Evolutionary conservation across 768 basidiomycete genomes (phyloP), one percentile per base, ranked within the genome.

Genomic region (Neoboletus subvelutipes): DNA sequence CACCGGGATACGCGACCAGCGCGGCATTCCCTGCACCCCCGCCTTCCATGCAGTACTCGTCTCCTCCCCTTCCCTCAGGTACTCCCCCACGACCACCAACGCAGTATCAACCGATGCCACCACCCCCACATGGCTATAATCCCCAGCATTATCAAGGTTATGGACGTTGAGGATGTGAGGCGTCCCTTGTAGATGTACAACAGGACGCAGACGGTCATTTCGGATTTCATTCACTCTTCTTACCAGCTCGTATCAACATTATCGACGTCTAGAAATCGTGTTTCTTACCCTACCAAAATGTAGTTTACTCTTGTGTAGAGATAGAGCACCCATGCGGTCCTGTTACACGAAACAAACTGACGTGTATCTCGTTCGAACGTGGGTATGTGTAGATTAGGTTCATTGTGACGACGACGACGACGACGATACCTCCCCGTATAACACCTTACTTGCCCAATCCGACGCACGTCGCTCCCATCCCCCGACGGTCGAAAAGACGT

Each of bases 401-500:
- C 22, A 39, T 39, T 39, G n/a, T 20, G 28, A 53, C 17, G 22
- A 39, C 8, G 50, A 47, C 8, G 50, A 47, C 28, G 28, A 5
- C n/a, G 40, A 26, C 8, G 40, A 49, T 15, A 18, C 37, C n/a
- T 58, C 62, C 20, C 81, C 80, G 63, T 83, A 82, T 50, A 85
- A 46, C 55, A 77, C 48, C 43, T 65, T 76, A 61, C 67, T 67
- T 24, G 81, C 79, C 82, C 81, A 81, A 7, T 75, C 77, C 45
- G 73, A 71, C 31, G 75, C 77, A 7, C 73, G 75, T 34, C 66
- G 74, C 54, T 85, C 84, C 76, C 78, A 79, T 34, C 70, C 70
- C 26, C 75, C 69, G 53, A 79, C 72, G 13, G 78, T 76, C 22
- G 69, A 61, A 55, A 80, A 81, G 24, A 82, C 57, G 39, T 64